Evolutionary conservation across 495 filamentous ascomycete genomes (phyloP).

Genomic region (Margaritispora aquatica): DNA sequence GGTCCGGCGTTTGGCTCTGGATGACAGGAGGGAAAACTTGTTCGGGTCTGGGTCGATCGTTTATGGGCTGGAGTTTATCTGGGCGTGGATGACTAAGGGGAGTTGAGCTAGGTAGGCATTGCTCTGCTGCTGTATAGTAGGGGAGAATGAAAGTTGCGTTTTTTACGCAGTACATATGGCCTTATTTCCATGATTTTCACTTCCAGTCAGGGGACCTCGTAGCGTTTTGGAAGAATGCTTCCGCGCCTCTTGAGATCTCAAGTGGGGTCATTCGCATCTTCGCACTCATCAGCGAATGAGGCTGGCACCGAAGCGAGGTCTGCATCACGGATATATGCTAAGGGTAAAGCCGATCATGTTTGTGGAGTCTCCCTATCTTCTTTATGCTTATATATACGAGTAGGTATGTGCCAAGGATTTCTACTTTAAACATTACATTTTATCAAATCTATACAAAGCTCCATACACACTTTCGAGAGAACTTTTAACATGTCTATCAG

Average conservation of each 20-base stretch:
- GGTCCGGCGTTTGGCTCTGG: conserved; percentile 8
- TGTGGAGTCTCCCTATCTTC: no score
- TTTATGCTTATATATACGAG: no score
- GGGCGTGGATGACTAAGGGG: background rate
- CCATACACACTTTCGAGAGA: no score
- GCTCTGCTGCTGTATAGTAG: background rate
- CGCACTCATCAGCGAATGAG: no score
- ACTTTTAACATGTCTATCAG: background rate
- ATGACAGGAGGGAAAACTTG: background rate
- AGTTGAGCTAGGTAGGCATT: background rate
- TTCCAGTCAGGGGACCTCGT: background rate
- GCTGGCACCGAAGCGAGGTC: no score
- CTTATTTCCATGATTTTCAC: no score
- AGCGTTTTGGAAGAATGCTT: background rate
- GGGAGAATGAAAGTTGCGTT: background rate
- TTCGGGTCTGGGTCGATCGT: background rate
- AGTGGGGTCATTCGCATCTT: no score
- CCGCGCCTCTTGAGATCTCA: background rate
- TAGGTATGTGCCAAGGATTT: no score
- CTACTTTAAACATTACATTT: no score
- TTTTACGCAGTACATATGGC: no score
- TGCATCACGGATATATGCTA: background rate
- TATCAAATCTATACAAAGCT: no score
- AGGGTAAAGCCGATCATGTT: background rate
- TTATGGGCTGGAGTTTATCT: background rate